Evolutionary conservation across 2,329 filamentous ascomycete genomes (phyloP), one percentile per base, ranked within the genome.

Genomic region (Xylaria sp.): DNA sequence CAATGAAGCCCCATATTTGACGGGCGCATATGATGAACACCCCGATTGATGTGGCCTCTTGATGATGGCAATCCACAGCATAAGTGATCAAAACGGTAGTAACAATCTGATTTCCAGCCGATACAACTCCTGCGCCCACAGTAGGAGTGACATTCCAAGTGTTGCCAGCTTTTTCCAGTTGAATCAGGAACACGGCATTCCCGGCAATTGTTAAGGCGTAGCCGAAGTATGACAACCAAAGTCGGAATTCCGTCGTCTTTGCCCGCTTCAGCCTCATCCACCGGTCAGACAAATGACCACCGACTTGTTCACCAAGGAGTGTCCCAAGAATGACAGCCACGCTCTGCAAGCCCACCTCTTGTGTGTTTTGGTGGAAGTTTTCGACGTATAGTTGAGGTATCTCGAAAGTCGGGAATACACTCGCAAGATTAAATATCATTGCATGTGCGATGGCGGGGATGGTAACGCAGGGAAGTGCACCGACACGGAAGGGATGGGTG

Each of bases 1-100:
- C 68, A n/a, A 70, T 68, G 18, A 70, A 70, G 2, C 68, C 68
- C 65, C 65, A 70, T 32, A 70, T 54, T 48, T 70, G 68, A 39
- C 68, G 55, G 15, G 63, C 56, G 13, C 68, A 34, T 7, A 56
- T 62, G 20, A 70, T 62, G 28, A 70, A 70, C 13, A 70, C 65
- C 13, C 68, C 68, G 15, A 70, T 68, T n/a, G 65, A 18, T 1
- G 65, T 56, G 0, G 68, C 65, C 44, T 70, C 68, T 15, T 62
- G 7, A n/a, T 44, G 65, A 28, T 70, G 60, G 50, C 68, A 68
- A 55, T 70, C 68, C 3, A 70, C 57, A 13, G 68, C 25, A 37
- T 70, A 70, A 25, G 68, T 70, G 34, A 70, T 68, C 44, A 70
- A 34, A 18, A 70, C 23, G 2, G 68, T 70, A 1, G 68, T 70